phyloP scores from a whole-genome alignment of 2,329 filamentous ascomycete species.

The Pyrenophora graminea region DNA sequence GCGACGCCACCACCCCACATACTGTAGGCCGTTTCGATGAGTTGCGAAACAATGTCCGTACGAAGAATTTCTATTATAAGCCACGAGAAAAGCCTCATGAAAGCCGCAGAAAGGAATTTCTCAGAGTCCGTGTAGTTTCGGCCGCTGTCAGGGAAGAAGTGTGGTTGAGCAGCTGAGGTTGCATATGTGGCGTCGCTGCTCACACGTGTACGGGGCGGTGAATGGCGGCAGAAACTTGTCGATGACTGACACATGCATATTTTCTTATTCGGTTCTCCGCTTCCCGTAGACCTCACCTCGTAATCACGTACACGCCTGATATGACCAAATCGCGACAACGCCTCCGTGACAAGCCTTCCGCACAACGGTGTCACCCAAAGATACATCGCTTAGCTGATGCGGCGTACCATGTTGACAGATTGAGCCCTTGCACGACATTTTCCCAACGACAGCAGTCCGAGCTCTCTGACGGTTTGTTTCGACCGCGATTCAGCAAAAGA shows the following conservation, averaged over 20 bases:
- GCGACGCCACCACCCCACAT: constrained; percentile 4
- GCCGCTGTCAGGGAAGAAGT: constrained; percentile 8
- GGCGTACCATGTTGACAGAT: too few relatives aligned
- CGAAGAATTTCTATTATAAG: constrained; percentile 5
- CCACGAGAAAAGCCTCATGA: too few relatives aligned
- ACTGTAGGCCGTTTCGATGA: constrained; percentile 1
- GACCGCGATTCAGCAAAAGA: constrained; percentile 11
- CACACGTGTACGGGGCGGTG: constrained; percentile 11
- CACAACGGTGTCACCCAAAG: not conserved
- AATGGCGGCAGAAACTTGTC: constrained; percentile 6
- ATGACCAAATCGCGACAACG: constrained; percentile 6
- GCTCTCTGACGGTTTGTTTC: constrained; percentile 17
- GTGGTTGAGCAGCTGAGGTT: not conserved
- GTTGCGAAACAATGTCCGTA: constrained; percentile 3
- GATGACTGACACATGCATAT: constrained; percentile 5
- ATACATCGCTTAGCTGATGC: too few relatives aligned
- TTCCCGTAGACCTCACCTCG: constrained; percentile 18
- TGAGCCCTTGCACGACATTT: not conserved
- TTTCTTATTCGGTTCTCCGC: constrained; percentile 19
- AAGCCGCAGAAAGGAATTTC: not conserved
- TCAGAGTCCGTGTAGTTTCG: not conserved
- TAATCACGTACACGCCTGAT: constrained; percentile 11
- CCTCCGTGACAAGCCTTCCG: constrained; percentile 1
- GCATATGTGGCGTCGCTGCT: constrained; percentile 1
- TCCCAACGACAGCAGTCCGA: constrained; percentile 9